Percentiles rank a stretch among this genome's conserved stretches.
Evolutionary conservation across 805 yeast genomes (phyloP).

Genomic region (Candida gorgasii): DNA sequence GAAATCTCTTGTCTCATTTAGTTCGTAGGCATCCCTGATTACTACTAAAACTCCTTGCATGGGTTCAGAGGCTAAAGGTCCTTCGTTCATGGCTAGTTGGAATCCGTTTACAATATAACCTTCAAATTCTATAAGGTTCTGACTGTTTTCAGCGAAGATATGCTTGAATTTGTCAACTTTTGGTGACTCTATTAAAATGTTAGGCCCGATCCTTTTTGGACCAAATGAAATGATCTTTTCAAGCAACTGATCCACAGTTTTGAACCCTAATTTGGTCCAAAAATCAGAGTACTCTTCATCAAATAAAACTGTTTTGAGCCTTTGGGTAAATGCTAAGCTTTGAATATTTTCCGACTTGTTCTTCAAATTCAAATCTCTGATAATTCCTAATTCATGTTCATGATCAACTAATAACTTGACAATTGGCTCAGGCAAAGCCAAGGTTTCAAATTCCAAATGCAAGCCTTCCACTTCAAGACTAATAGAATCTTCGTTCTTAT

Average conservation of each 20-base stretch:
- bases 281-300: constrained; percentile 13
- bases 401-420: constrained; percentile 50
- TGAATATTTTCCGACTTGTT: constrained; percentile 10
- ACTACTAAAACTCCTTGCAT: constrained; percentile 75
- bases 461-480: constrained; percentile 18
- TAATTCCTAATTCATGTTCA: constrained; percentile 42
- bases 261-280: constrained; percentile 17
- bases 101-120: constrained; percentile 78
- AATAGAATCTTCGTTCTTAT: constrained; percentile 13
- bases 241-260: constrained; percentile 21
- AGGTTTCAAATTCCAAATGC: constrained; percentile 46
- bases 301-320: constrained; percentile 11
- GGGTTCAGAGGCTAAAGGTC: constrained; percentile 88
- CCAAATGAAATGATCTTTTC: constrained; percentile 64
- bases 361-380: constrained; percentile 23
- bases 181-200: constrained; percentile 62
- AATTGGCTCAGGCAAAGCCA: constrained; percentile 57
- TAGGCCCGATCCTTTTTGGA: constrained; percentile 74
- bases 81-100: constrained; percentile 76
- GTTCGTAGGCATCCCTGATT: constrained; percentile 21
- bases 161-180: constrained; percentile 30
- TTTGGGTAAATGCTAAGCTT: constrained; percentile 11
- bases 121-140: constrained; percentile 41
- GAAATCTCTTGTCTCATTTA: constrained; percentile 23
- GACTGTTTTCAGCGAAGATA: constrained; percentile 21